Percentiles rank a stretch among this genome's conserved stretches.
Evolutionary conservation across 805 yeast species (phyloP).

Genomic region (Myxozyma monticola): DNA sequence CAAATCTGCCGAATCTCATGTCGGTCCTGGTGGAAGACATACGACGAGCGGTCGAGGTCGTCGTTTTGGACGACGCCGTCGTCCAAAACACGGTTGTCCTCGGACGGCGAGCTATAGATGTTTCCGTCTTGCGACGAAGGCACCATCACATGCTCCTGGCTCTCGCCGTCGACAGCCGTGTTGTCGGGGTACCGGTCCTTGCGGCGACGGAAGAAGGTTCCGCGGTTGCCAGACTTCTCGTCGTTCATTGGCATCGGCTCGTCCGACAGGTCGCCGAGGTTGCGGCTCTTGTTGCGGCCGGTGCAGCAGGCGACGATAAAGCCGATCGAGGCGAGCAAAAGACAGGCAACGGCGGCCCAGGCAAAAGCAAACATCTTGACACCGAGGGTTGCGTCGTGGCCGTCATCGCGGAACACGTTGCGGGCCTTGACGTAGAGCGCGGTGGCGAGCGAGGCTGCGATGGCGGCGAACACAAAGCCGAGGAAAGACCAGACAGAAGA

Average conservation of each 20-base stretch:
- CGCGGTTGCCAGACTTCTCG: constrained; percentile 17
- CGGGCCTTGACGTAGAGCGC: constrained; percentile 76
- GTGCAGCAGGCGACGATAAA: constrained; percentile 33
- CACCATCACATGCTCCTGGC: constrained; percentile 16
- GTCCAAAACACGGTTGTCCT: neutral
- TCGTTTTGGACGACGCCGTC: neutral
- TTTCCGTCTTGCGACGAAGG: constrained; percentile 1
- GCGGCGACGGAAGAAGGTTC: constrained; percentile 25
- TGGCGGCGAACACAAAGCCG: constrained; percentile 34
- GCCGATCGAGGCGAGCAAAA: constrained; percentile 36
- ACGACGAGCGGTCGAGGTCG: neutral
- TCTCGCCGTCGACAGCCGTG: constrained; percentile 16
- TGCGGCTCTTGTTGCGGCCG: constrained; percentile 13
- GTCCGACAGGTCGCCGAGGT: constrained; percentile 14
- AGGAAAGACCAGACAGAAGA: constrained; percentile 32
- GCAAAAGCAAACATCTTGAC: constrained; percentile 53
- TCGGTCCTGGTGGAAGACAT: no score
- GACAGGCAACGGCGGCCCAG: constrained; percentile 54
- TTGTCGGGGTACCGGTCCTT: constrained; percentile 12
- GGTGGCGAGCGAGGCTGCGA: constrained; percentile 52
- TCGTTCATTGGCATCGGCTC: constrained; percentile 17
- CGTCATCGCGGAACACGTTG: constrained; percentile 56
- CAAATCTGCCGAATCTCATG: no score
- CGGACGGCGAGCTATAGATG: constrained; percentile 9
- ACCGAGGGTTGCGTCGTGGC: constrained; percentile 29